A percentile compares a stretch with the other conserved stretches of the same genome.
These are phyloP conservation scores for Venturia aucupariae DNA, from an alignment of 2,329 filamentous ascomycete genomes.

Conservation along the genomic window DNA sequence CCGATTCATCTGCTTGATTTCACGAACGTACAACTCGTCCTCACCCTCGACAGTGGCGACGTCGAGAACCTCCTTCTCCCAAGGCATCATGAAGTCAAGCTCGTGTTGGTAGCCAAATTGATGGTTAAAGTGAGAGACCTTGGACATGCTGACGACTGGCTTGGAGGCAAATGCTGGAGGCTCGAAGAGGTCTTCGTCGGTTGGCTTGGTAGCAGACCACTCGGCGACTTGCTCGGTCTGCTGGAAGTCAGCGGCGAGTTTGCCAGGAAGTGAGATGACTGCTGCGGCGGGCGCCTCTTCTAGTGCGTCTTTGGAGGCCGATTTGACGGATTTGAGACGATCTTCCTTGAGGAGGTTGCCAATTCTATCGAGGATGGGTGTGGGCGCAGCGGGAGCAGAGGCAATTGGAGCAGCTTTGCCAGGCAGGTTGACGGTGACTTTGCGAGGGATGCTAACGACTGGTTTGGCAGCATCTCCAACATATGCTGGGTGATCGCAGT, in stretches of 20 bases:
- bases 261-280: conserved; percentile 1
- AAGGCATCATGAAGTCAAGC: background rate
- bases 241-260: background rate
- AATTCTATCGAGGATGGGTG: background rate
- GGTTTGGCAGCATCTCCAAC: background rate
- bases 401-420: background rate
- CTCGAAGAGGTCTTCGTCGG: conserved; percentile 10
- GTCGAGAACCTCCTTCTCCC: background rate
- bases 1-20: background rate
- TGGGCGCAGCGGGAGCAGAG: background rate
- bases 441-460: background rate
- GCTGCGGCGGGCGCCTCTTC: background rate
- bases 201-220: background rate
- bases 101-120: conserved; percentile 10
- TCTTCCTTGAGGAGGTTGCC: background rate
- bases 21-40: background rate
- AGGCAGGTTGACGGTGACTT: conserved; percentile 6
- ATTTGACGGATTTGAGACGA: background rate
- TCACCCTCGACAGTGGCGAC: background rate
- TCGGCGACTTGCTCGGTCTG: background rate
- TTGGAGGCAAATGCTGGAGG: conserved; percentile 10
- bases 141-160: conserved; percentile 6
- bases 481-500: background rate
- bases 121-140: conserved; percentile 5
- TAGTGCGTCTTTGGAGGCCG: background rate